Base-by-base conservation (phyloP, 75 land plant genomes). In the Pinus tabuliformis region DNA sequence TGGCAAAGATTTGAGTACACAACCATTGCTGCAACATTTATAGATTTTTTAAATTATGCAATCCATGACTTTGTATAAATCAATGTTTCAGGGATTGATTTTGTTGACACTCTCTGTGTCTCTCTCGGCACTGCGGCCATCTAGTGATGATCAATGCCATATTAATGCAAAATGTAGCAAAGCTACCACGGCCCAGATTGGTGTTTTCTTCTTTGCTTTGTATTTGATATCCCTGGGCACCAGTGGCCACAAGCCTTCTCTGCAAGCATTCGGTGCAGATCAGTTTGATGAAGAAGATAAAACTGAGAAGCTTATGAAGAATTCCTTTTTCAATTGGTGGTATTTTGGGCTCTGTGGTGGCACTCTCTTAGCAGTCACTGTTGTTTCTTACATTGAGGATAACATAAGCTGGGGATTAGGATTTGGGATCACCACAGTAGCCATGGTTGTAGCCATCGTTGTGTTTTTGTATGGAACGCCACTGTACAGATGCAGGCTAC, bases 211-310 rank as follows among this genome's bases (percentile, higher is more conserved):
- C 76, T 6, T 84, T 3, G 89, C 92, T 22, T 66, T 96, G 20
- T 96, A 91, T 78, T 73, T 89, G 37, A 59, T 85, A n/a, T 80
- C 85, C 6, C 62, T 85, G 5, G 86, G 86, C 58, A 83, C 86
- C 15, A 83, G 86, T 36, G 85, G 86, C 5, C 78, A 83, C 57
- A 83, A 85, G 61, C 86, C 86, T 17, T 83, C 85, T 45, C 85
- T 85, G 14, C 77, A 86, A 49, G 77, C 81, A 14, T 91, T 96
- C 74, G 95, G 90, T 22, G 95, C 91, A 11, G 90, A 89, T 39
- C 87, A 89, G 59, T 89, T 89, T 68, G 94, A 89, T 64, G 91
- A 85, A 20, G 49, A 83, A 58, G 81, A 87, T 77, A n/a, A 75
- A 2, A 71, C 58, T 22, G 96, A 89, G 74, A 60, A 83, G 52